Conservation (phyloP, 2,329 filamentous ascomycete genomes). For the Apiospora hydei region DNA sequence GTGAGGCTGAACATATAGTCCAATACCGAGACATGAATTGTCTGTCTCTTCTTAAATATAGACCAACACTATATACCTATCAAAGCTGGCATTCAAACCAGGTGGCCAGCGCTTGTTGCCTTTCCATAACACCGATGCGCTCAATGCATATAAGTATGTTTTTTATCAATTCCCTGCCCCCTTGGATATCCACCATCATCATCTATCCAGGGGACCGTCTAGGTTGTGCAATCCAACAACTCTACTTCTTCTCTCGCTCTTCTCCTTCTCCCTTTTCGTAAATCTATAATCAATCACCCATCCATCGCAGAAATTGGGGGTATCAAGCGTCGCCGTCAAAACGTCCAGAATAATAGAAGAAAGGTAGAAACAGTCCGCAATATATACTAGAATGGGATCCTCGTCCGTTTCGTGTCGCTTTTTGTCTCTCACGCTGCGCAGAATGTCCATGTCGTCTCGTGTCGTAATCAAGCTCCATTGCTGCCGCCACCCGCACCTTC, state of each 20-base stretch:
- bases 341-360: not conserved
- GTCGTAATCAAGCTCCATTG: slow-evolving; percentile 9
- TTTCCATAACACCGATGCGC: slow-evolving; percentile 15
- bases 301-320: slow-evolving; percentile 1
- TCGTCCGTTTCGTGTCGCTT: not conserved
- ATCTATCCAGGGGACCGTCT: not conserved
- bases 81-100: not conserved
- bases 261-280: not conserved
- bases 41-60: not conserved
- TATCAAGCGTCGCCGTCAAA: slow-evolving; percentile 2
- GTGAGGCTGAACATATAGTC: not conserved
- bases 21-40: not conserved
- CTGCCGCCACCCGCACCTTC: not conserved
- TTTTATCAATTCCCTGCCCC: not conserved
- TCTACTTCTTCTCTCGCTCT: no score
- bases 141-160: not conserved
- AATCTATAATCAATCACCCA: slow-evolving; percentile 15
- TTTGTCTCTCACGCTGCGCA: not conserved
- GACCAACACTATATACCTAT: not conserved
- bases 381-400: slow-evolving; percentile 17
- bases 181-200: not conserved
- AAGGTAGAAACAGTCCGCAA: not conserved
- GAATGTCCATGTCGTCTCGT: not conserved
- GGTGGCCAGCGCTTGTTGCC: not conserved
- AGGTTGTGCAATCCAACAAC: not conserved